A percentile compares a stretch with the other conserved stretches of the same genome.
Evolutionary conservation across 2,329 filamentous ascomycete species (phyloP).

Genomic region (Fusarium domesticum): DNA sequence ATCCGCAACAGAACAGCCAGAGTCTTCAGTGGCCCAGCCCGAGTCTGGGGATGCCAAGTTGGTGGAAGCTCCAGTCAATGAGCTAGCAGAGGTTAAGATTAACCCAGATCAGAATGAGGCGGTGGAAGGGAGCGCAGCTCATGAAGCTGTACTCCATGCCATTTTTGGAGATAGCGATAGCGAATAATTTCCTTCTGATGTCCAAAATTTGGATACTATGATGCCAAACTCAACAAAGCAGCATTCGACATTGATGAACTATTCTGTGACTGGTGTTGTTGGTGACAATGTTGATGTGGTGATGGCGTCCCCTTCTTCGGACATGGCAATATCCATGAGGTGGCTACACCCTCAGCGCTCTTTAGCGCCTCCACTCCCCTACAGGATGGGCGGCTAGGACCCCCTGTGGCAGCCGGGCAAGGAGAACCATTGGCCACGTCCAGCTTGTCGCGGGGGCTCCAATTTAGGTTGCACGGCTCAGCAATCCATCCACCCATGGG

Average conservation of each 20-base stretch:
- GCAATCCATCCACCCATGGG: slow-evolving; percentile 1
- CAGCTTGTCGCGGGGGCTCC: slow-evolving; percentile 22
- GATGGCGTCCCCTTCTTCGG: neutral
- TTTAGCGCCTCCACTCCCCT: slow-evolving; percentile 20
- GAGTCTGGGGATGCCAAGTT: slow-evolving; percentile 9
- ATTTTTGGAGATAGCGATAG: slow-evolving; percentile 89
- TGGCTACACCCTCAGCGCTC: slow-evolving; percentile 19
- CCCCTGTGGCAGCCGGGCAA: slow-evolving; percentile 10
- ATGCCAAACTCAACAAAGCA: neutral
- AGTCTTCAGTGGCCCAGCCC: slow-evolving; percentile 2
- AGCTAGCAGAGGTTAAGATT: slow-evolving; percentile 32
- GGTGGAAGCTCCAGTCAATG: slow-evolving; percentile 13
- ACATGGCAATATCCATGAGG: slow-evolving; percentile 16
- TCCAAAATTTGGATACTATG: neutral
- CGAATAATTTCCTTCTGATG: slow-evolving; percentile 38
- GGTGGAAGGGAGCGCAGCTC: slow-evolving; percentile 68
- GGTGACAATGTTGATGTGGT: neutral
- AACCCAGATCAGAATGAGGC: slow-evolving; percentile 67
- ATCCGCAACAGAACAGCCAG: slow-evolving; percentile 12
- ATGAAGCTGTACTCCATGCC: slow-evolving; percentile 81
- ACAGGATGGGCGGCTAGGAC: slow-evolving; percentile 24
- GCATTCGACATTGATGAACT: neutral
- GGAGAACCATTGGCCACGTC: slow-evolving; percentile 14
- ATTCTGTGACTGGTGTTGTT: too few relatives aligned
- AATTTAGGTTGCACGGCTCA: slow-evolving; percentile 26